A percentile compares a stretch with the other conserved stretches of the same genome.
phyloP scores from a whole-genome alignment of 1,284 basidiomycete genomes.

The Cutaneotrichosporon cyanovorans region DNA sequence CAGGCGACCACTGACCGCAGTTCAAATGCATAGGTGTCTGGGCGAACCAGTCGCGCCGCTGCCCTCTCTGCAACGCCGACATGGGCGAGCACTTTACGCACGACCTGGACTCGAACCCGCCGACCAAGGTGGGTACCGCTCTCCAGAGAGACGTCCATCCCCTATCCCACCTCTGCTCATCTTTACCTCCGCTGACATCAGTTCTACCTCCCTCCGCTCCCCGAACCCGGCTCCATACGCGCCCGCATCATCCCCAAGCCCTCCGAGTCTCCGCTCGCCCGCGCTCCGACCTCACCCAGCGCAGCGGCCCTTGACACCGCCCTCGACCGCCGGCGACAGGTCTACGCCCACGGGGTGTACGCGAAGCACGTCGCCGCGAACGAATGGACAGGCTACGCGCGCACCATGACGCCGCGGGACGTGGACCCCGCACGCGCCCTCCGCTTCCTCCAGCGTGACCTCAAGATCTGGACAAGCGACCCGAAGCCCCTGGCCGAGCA shows the following conservation, averaged over 20 bases:
- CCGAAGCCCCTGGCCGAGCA: constrained; percentile 63
- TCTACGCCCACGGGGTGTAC: constrained; percentile 68
- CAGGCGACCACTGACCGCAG: constrained; percentile 44
- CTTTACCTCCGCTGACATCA: constrained; percentile 31
- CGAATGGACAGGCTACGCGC: constrained; percentile 66
- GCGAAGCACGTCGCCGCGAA: constrained; percentile 88
- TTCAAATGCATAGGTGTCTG: constrained; percentile 77
- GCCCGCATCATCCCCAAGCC: constrained; percentile 2
- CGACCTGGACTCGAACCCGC: constrained; percentile 44
- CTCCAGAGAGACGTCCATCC: too few species aligned
- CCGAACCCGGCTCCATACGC: constrained; percentile 8
- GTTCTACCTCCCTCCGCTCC: constrained; percentile 64
- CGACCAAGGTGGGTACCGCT: constrained; percentile 41
- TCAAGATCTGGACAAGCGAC: constrained; percentile 74
- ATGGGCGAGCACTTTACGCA: constrained; percentile 74
- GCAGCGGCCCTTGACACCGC: background rate
- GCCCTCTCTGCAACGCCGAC: constrained; percentile 69
- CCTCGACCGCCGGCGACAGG: constrained; percentile 53
- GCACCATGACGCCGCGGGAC: constrained; percentile 55
- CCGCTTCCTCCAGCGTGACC: constrained; percentile 69
- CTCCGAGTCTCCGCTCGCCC: background rate
- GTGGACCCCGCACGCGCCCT: constrained; percentile 52
- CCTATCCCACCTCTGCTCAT: too few species aligned
- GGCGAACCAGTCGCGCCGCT: constrained; percentile 59
- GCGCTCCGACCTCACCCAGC: background rate